Evolutionary conservation across 73 alveolate genomes (phyloP).

Genomic region (Paramecium pentaurelia): DNA sequence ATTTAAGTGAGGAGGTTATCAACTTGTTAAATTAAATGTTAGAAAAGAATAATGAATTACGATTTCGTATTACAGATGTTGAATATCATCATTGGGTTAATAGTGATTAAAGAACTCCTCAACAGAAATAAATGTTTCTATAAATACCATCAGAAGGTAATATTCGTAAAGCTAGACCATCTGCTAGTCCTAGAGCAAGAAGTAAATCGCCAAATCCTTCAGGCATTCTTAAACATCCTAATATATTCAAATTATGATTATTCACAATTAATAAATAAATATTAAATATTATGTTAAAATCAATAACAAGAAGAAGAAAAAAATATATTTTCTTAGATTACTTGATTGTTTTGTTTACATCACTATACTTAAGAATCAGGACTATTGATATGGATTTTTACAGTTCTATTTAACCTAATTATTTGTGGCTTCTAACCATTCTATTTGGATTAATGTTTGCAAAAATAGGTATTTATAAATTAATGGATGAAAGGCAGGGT

Average conservation of each 20-base stretch:
- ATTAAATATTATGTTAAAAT: not conserved
- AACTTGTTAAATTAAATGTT: slow-evolving; percentile 30
- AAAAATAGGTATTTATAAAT: not conserved
- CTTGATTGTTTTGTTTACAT: not conserved
- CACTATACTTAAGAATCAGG: not conserved
- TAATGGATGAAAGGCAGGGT: not conserved
- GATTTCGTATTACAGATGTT: slow-evolving; percentile 48
- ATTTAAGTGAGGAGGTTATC: not conserved
- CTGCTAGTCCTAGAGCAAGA: not conserved
- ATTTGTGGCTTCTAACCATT: not conserved
- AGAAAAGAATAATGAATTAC: slow-evolving; percentile 21
- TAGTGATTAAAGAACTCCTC: not conserved
- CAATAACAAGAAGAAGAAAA: not conserved
- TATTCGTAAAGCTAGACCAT: not conserved
- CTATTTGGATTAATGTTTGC: not conserved
- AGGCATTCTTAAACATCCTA: not conserved
- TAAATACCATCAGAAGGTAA: not conserved
- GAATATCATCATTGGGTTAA: slow-evolving; percentile 60
- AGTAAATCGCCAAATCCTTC: not conserved
- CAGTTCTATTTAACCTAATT: not conserved
- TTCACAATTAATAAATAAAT: not conserved
- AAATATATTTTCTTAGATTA: not conserved
- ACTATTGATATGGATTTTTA: not conserved
- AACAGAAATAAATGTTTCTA: not conserved
- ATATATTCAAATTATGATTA: not conserved